Conservation (phyloP, 805 yeast genomes). For the Zygoascus tannicola region DNA sequence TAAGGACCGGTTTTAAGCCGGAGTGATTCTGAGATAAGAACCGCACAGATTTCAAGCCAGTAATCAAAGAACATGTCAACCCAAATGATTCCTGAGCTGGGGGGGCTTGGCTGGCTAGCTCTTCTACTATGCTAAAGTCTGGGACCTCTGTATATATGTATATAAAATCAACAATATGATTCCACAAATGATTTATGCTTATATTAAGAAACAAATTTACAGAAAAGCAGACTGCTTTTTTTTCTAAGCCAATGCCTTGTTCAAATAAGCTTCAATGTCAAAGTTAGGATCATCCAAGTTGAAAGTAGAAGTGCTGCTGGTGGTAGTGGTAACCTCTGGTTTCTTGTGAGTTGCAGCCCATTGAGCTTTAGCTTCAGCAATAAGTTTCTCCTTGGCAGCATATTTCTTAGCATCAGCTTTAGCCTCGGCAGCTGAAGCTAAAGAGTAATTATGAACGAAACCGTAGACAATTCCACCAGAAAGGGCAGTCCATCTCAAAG, state of each 20-base stretch:
- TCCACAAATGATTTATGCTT: no score
- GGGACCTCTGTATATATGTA: no score
- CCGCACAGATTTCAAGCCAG: no score
- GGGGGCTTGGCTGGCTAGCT: no score
- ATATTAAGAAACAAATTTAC: no score
- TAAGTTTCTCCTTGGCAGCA: conserved; percentile 60
- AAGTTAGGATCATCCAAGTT: conserved; percentile 85
- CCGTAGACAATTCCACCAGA: conserved; percentile 87
- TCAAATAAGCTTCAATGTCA: conserved; percentile 51
- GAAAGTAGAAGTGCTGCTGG: conserved; percentile 29
- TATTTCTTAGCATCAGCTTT: conserved; percentile 50
- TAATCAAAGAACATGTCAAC: no score
- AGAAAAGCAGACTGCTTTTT: no score
- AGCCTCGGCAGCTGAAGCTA: conserved; percentile 51
- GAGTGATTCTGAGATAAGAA: no score
- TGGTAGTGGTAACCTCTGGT: conserved; percentile 12
- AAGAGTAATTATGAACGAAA: conserved; percentile 66
- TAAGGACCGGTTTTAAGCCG: conserved; percentile 4
- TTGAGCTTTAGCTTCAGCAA: conserved; percentile 82
- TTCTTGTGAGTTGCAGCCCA: conserved; percentile 54
- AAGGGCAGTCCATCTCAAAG: conserved; percentile 86
- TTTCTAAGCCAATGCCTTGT: conserved; percentile 13
- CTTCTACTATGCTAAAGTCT: no score
- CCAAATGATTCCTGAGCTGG: no score
- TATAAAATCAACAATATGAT: no score